Evolutionary conservation across 352 stramenopile genomes (phyloP).

Genomic region (Pythium brassicae): DNA sequence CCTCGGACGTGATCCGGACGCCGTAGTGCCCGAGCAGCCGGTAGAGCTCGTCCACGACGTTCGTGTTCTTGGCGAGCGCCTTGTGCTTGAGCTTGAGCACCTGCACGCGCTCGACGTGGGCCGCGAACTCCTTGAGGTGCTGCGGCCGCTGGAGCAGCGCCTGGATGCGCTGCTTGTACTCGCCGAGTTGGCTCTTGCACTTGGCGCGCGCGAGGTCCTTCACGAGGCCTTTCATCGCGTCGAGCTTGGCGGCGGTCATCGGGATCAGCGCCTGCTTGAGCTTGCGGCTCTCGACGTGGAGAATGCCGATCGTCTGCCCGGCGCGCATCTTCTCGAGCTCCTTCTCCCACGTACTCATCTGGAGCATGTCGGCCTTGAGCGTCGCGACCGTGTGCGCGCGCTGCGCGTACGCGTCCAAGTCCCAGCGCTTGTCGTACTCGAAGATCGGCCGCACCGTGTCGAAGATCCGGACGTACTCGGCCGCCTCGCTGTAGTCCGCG

Average conservation of each 20-base stretch:
- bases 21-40: constrained; percentile 87
- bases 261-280: constrained; percentile 92
- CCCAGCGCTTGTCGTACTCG: constrained; percentile 88
- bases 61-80: constrained; percentile 77
- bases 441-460: constrained; percentile 91
- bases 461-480: constrained; percentile 91
- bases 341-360: constrained; percentile 91
- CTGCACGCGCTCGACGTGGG: constrained; percentile 79
- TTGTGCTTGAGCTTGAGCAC: constrained; percentile 75
- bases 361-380: constrained; percentile 87
- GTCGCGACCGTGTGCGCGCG: constrained; percentile 81
- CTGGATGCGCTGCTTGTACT: constrained; percentile 90
- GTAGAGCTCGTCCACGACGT: constrained; percentile 93
- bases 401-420: constrained; percentile 86
- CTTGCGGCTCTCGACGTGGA: constrained; percentile 92
- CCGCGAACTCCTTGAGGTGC: constrained; percentile 91
- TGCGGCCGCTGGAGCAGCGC: constrained; percentile 77
- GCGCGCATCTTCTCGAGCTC: constrained; percentile 93
- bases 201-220: constrained; percentile 86
- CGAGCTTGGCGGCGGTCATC: constrained; percentile 89
- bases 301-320: constrained; percentile 88
- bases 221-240: constrained; percentile 90
- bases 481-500: constrained; percentile 81
- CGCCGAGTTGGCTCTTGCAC: constrained; percentile 83
- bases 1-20: constrained; percentile 89